Conservation (phyloP, 129 eudicot genomes). For the Glebionis coronaria region DNA sequence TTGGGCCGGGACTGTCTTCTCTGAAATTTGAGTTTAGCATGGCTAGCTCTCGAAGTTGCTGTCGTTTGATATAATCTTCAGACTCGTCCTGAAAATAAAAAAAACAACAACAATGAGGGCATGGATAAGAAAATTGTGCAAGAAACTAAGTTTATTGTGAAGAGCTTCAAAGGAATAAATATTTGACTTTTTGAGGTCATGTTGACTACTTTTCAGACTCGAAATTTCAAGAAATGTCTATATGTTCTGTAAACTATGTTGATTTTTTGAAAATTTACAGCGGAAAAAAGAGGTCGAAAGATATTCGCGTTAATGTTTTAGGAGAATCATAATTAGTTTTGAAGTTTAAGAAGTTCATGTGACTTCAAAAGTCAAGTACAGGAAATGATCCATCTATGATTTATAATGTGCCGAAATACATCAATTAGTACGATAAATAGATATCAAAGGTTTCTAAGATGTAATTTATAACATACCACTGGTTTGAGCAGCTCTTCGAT, state of each 20-base stretch:
- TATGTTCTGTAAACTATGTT: neutral
- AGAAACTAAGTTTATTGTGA: too few relatives aligned
- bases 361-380: conserved; percentile 4
- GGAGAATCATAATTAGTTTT: neutral
- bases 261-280: neutral
- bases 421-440: too few relatives aligned
- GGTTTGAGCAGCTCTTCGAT: conserved; percentile 74
- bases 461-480: conserved; percentile 46
- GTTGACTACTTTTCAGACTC: neutral
- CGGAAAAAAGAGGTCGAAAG: neutral
- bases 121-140: neutral
- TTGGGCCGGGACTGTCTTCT: conserved; percentile 93
- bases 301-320: neutral
- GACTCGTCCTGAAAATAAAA: conserved; percentile 58
- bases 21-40: conserved; percentile 73
- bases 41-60: conserved; percentile 76
- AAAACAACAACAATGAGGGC: neutral
- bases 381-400: neutral
- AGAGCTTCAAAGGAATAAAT: neutral
- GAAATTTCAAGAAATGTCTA: neutral
- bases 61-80: conserved; percentile 70
- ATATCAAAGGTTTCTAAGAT: too few relatives aligned
- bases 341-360: neutral
- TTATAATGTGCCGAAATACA: too few relatives aligned
- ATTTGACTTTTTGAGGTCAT: neutral